phyloP scores from a whole-genome alignment of 2,329 filamentous ascomycete species.

The Diplocarpon rosae region DNA sequence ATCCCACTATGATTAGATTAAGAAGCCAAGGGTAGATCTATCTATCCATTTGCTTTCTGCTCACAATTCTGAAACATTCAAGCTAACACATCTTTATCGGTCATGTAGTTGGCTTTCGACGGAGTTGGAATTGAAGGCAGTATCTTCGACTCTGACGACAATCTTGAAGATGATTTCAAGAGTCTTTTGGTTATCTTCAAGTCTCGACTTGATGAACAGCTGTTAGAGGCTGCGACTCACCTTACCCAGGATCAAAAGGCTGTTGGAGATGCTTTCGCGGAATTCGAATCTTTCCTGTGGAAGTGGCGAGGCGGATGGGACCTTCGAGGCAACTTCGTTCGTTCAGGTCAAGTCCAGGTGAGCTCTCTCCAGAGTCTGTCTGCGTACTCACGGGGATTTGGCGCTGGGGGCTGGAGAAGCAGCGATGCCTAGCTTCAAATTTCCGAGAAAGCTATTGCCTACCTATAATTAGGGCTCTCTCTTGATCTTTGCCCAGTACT shows the following conservation, averaged over 20 bases:
- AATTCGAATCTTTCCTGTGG: constrained; percentile 38
- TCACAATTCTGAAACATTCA: too few species aligned
- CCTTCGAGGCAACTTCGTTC: constrained; percentile 38
- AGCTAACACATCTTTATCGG: too few species aligned
- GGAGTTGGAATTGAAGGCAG: constrained; percentile 37
- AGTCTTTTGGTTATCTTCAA: constrained; percentile 43
- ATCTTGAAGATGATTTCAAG: constrained; percentile 30
- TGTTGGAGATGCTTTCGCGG: constrained; percentile 37
- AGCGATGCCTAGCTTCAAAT: too few species aligned
- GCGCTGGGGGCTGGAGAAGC: too few species aligned
- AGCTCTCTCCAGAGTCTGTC: not conserved
- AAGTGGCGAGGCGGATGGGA: constrained; percentile 42
- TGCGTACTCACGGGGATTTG: too few species aligned
- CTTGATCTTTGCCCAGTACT: too few species aligned
- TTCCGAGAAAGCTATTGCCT: too few species aligned
- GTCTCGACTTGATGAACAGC: constrained; percentile 37
- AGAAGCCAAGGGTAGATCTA: too few species aligned
- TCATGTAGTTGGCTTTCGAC: constrained; percentile 34
- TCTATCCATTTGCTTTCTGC: too few species aligned
- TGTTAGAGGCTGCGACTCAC: constrained; percentile 29
- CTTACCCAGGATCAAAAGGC: constrained; percentile 32
- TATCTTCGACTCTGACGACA: constrained; percentile 28
- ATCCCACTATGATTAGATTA: too few species aligned
- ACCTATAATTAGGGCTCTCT: too few species aligned
- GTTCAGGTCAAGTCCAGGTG: constrained; percentile 30